phyloP scores from a whole-genome alignment of 2,329 filamentous ascomycete genomes.

The Diaporthe amygdali region DNA sequence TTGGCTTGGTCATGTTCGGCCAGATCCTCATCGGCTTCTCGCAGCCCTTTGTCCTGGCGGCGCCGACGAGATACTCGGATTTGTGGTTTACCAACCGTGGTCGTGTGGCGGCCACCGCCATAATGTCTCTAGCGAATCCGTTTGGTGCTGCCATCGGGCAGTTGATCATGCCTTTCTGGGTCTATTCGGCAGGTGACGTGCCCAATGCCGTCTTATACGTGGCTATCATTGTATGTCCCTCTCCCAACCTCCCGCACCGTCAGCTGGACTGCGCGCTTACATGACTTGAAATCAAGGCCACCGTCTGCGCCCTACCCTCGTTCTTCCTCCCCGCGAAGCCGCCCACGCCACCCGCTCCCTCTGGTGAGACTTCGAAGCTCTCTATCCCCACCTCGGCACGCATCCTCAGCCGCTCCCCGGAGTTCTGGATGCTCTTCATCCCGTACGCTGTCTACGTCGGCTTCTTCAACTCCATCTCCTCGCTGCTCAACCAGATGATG shows the following conservation, averaged over 20 bases:
- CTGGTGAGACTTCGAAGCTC: conserved; percentile 64
- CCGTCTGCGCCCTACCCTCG: conserved; percentile 72
- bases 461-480: conserved; percentile 91
- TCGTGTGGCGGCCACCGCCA: conserved; percentile 84
- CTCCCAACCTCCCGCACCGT: background rate
- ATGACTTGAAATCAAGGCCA: conserved; percentile 48
- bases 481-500: conserved; percentile 89
- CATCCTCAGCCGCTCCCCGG: conserved; percentile 62
- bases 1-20: conserved; percentile 83
- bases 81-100: conserved; percentile 90
- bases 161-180: conserved; percentile 82
- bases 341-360: conserved; percentile 77
- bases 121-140: conserved; percentile 86
- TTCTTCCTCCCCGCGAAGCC: conserved; percentile 81
- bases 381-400: conserved; percentile 55
- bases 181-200: conserved; percentile 65
- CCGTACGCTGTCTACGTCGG: conserved; percentile 88
- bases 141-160: conserved; percentile 89
- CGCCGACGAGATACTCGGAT: conserved; percentile 90
- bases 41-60: conserved; percentile 89
- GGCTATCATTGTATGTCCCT: conserved; percentile 72
- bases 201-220: conserved; percentile 86
- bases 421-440: conserved; percentile 81
- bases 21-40: conserved; percentile 89
- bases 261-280: conserved; percentile 15